Evolutionary conservation across 805 yeast species (phyloP), one percentile per base, ranked within the genome.

Genomic region (Jamesozyma hellenica): DNA sequence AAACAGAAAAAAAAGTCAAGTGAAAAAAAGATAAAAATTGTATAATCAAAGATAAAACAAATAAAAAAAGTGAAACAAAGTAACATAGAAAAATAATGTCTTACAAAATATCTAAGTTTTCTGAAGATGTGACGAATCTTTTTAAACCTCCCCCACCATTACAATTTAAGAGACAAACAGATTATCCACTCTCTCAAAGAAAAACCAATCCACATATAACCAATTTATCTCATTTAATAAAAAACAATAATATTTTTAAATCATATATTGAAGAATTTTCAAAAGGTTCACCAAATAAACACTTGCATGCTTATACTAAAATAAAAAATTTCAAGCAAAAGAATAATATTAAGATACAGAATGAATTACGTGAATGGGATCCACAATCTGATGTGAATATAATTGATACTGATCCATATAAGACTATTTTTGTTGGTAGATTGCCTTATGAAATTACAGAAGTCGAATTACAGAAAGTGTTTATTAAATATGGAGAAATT

Each of bases 401-500:
- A 12, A 58, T 63, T 15, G 82, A 81, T 1, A 53, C 61, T 1
- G 94, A 86, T 53, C 94, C 96, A 1, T 77, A 71, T 52, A 66
- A 68, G 43, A 90, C 96, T 0, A 67, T 90, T 3, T 86, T 92
- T 55, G 70, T 90, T 6, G 80, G 82, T 0, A 65, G 96, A 39
- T 61, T 90, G 34, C 75, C 75, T 35, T 87, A 81, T 53, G 61
- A 64, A 3, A 63, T 74, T 10, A 72, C 75, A 0, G 95, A 86
- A 51, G 57, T 76, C 10, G 92, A 86, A 35, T 57, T 90, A 25
- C 78, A 77, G 29, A 70, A 71, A 41, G 70, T 65, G 29, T 82
- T 86, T 48, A 59, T 70, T 19, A 67, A 65, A 44, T 86, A 66
- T 63, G 97, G 96, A 0, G 71, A 72, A 6, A 75, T 90, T 23